Percentiles rank a stretch among this genome's conserved stretches.
phyloP scores from a whole-genome alignment of 140 eudicot species.

The Ambrosia hybrid region DNA sequence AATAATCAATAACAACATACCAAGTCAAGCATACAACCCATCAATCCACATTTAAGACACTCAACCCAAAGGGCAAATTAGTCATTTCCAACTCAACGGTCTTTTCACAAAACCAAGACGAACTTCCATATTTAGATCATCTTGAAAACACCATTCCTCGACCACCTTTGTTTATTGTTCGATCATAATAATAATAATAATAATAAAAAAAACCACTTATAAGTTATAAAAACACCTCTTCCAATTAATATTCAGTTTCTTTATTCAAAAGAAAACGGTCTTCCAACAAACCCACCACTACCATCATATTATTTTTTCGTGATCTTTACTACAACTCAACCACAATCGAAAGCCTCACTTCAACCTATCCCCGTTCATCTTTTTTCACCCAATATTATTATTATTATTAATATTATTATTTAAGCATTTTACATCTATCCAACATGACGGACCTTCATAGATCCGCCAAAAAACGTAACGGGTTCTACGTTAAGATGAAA shows the following conservation, averaged over 20 bases:
- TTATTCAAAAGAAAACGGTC: constrained; percentile 34
- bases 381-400: background rate
- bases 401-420: background rate
- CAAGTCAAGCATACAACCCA: constrained; percentile 24
- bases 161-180: constrained; percentile 39
- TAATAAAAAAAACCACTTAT: background rate
- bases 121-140: constrained; percentile 21
- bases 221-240: background rate
- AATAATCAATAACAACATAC: background rate
- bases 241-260: constrained; percentile 11
- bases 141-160: constrained; percentile 41
- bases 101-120: constrained; percentile 43
- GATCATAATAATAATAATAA: background rate
- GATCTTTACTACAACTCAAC: constrained; percentile 28
- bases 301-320: constrained; percentile 24
- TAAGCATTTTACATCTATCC: background rate
- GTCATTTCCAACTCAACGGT: constrained; percentile 39
- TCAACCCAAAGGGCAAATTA: constrained; percentile 11
- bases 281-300: constrained; percentile 39
- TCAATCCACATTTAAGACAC: constrained; percentile 21
- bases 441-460: constrained; percentile 27
- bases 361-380: constrained; percentile 18
- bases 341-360: constrained; percentile 34
- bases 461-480: constrained; percentile 36
- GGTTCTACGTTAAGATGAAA: constrained; percentile 38